Evolutionary conservation across 164 flowering plant species (phyloP).

Genomic region (Aristolochia californica): DNA sequence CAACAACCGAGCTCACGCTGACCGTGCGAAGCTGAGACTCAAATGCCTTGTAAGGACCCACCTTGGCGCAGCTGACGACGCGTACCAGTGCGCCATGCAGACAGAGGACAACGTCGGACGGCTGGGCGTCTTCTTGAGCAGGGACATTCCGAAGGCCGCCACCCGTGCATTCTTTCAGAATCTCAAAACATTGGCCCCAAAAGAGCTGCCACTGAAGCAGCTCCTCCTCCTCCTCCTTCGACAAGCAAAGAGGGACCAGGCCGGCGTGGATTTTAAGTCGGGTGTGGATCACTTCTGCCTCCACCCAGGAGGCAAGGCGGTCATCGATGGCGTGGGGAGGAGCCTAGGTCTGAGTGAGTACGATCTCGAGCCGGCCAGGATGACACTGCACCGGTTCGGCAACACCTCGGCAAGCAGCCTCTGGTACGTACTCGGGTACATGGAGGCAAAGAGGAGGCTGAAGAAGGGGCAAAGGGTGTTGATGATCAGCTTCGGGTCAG

Average conservation of each 20-base stretch:
- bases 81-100: conserved; percentile 9
- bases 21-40: conserved; percentile 4
- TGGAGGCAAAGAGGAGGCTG: conserved; percentile 59
- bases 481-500: conserved; percentile 65
- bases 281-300: conserved; percentile 52
- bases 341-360: conserved; percentile 31
- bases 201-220: conserved; percentile 32
- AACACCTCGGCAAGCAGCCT: conserved; percentile 60
- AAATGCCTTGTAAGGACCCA: conserved; percentile 10
- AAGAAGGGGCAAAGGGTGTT: conserved; percentile 42
- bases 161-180: conserved; percentile 34
- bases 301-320: conserved; percentile 47
- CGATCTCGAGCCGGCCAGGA: conserved; percentile 58
- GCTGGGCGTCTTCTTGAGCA: conserved; percentile 12
- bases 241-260: not conserved
- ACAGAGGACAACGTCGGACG: conserved; percentile 6
- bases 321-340: conserved; percentile 36
- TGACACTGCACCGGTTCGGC: conserved; percentile 62
- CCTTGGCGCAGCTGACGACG: conserved; percentile 8
- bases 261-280: conserved; percentile 31
- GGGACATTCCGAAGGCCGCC: conserved; percentile 39
- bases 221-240: not conserved
- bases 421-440: conserved; percentile 70
- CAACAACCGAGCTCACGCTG: not conserved
- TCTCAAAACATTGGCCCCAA: conserved; percentile 31